Percentiles rank a stretch among this genome's conserved stretches.
Evolutionary conservation across 495 filamentous ascomycete genomes (phyloP).

Genomic region (Halenospora varia): DNA sequence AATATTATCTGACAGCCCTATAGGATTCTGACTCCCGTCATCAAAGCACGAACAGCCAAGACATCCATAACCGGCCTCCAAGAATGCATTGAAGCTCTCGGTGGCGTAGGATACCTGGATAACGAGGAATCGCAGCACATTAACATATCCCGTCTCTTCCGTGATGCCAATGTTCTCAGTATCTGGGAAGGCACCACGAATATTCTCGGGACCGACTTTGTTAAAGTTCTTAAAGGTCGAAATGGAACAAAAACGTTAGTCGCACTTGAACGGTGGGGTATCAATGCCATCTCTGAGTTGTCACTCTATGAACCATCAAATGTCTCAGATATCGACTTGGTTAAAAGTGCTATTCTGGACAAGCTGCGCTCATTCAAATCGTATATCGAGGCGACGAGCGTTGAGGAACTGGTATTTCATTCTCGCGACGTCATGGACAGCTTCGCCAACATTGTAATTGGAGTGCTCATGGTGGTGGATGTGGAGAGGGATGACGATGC

Average conservation of each 20-base stretch:
- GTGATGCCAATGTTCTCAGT: constrained; percentile 59
- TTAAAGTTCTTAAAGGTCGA: constrained; percentile 48
- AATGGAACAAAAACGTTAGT: constrained; percentile 35
- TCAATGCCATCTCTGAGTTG: not conserved
- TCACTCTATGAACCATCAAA: not conserved
- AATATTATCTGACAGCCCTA: too few species aligned
- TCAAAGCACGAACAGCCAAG: constrained; percentile 61
- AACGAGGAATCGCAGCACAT: constrained; percentile 52
- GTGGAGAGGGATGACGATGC: constrained; percentile 5
- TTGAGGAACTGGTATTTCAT: not conserved
- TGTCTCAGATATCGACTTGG: too few species aligned
- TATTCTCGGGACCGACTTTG: constrained; percentile 58
- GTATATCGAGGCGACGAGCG: not conserved
- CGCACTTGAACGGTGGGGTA: constrained; percentile 30
- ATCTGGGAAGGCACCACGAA: constrained; percentile 81
- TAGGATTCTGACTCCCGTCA: constrained; percentile 58
- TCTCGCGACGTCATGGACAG: not conserved
- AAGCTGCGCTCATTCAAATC: not conserved
- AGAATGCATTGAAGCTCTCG: constrained; percentile 65
- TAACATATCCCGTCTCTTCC: constrained; percentile 60
- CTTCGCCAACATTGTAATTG: not conserved
- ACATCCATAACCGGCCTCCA: constrained; percentile 46
- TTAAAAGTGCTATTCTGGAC: not conserved
- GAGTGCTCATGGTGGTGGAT: constrained; percentile 2
- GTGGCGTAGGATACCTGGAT: constrained; percentile 73